Evolutionary conservation across 371 early-diverging fungal species (phyloP).

Genomic region (Rhizopus microsporus): DNA sequence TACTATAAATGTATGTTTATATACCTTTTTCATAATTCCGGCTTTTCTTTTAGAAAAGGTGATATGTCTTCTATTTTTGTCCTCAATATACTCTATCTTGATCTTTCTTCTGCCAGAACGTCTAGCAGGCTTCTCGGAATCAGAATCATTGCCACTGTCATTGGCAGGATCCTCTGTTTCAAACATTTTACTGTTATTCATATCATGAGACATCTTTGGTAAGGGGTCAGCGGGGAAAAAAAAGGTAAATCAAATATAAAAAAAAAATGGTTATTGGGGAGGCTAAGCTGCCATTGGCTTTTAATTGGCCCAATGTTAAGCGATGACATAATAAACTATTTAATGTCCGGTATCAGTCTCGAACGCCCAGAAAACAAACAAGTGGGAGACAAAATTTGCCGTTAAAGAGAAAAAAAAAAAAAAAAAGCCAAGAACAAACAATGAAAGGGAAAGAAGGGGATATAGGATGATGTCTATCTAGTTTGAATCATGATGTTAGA

Average conservation of each 20-base stretch:
- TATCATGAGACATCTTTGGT: conserved; percentile 7
- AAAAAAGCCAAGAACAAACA: too few species aligned
- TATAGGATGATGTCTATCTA: too few species aligned
- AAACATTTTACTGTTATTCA: conserved; percentile 19
- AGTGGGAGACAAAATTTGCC: too few species aligned
- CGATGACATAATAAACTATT: too few species aligned
- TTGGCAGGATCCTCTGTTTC: conserved; percentile 24
- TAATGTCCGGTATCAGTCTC: too few species aligned
- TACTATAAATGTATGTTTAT: conserved; percentile 6
- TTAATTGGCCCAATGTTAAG: too few species aligned
- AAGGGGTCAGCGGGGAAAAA: conserved; percentile 6
- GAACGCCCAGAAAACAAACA: too few species aligned
- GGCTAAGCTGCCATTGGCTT: too few species aligned
- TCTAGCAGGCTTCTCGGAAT: conserved; percentile 59
- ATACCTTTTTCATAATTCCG: conserved; percentile 98
- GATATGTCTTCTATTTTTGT: conserved; percentile 94
- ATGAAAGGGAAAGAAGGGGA: too few species aligned
- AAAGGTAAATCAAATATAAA: background rate
- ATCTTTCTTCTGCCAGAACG: conserved; percentile 91
- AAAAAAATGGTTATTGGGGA: background rate
- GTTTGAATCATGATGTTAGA: too few species aligned
- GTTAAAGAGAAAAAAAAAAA: too few species aligned
- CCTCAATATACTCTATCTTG: conserved; percentile 96
- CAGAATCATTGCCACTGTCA: conserved; percentile 26
- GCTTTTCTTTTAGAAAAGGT: conserved; percentile 99